Base-by-base conservation (phyloP, 2,329 filamentous ascomycete genomes). In the Colletotrichum limetticola region DNA sequence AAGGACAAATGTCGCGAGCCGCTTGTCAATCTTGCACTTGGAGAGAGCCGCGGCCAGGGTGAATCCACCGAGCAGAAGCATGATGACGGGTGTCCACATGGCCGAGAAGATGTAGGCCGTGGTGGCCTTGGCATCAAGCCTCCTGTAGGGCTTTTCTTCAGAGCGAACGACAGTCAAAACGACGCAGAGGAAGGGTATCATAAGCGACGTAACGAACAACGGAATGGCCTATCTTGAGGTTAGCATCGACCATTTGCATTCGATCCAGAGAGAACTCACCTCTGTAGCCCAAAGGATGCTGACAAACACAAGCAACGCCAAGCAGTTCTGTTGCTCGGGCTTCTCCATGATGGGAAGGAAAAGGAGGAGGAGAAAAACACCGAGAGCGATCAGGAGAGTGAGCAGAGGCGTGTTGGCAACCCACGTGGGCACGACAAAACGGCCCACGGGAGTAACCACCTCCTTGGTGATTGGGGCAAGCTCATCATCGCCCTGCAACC, bases 41-140 rank as follows among this genome's bases (percentile, higher is more conserved):
- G 95, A 98, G 68, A 99, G 85, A 0, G 97, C 97, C 0, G 97
- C 97, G 11, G 97, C 97, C 66, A 99, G 92, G 2, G 97, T 98
- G 80, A 99, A 99, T 37, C 97, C 97, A 77, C 97, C 97, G 0
- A 99, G 91, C 26, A 99, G 87, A 19, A 99, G 90, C 97, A 99
- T 98, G 77, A 99, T 99, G 68, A 99, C 97, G 0, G 97, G 96
- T 4, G 96, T 98, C 97, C 97, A 99, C 97, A 99, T 99, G 30
- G 97, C 93, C 5, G 95, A 89, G 78, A 99, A 98, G 71, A 98
- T 93, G 78, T 93, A 96, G 32, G 90, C 87, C 0, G 96, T 94
- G 0, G 97, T 95, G 56, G 91, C 89, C 80, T 95, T 95, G 3
- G 95, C 90, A n/a, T 89, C 88, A 7, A 99, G 87, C 26, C 96